These are phyloP conservation scores for Aspergillus sclerotiicarbonarius DNA, from an alignment of 495 filamentous ascomycete genomes.

Conservation along the genomic window DNA sequence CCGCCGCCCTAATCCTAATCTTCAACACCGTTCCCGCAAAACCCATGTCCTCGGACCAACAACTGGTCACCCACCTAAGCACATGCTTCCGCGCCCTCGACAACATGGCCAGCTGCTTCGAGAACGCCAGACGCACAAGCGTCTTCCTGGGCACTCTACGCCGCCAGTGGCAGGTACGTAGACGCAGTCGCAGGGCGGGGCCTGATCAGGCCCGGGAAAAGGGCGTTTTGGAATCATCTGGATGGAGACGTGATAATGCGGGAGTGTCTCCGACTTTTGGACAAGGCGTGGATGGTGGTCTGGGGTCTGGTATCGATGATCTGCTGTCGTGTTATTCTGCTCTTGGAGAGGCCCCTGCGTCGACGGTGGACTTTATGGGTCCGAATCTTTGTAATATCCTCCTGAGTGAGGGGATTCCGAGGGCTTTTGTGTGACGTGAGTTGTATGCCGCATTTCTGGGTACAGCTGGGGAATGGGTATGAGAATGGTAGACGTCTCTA, in stretches of 20 bases:
- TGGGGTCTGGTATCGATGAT: not conserved
- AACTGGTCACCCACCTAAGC: slow-evolving; percentile 4
- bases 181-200: not conserved
- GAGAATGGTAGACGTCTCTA: no score
- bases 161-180: slow-evolving; percentile 18
- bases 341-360: not conserved
- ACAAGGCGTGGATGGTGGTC: not conserved
- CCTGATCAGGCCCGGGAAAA: not conserved
- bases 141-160: slow-evolving; percentile 15
- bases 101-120: slow-evolving; percentile 18
- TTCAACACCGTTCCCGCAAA: slow-evolving; percentile 1
- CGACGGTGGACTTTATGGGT: slow-evolving; percentile 4
- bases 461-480: no score
- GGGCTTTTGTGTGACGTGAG: not conserved
- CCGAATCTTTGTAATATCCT: slow-evolving; percentile 9
- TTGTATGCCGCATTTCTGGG: no score
- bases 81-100: slow-evolving; percentile 24
- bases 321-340: no score
- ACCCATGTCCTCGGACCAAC: slow-evolving; percentile 11
- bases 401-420: slow-evolving; percentile 5
- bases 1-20: slow-evolving; percentile 21
- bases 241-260: not conserved
- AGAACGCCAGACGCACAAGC: slow-evolving; percentile 21
- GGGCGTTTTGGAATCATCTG: not conserved
- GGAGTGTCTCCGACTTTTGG: not conserved